phyloP scores from a whole-genome alignment of 345 rosid genomes.

The Syzygium grande region DNA sequence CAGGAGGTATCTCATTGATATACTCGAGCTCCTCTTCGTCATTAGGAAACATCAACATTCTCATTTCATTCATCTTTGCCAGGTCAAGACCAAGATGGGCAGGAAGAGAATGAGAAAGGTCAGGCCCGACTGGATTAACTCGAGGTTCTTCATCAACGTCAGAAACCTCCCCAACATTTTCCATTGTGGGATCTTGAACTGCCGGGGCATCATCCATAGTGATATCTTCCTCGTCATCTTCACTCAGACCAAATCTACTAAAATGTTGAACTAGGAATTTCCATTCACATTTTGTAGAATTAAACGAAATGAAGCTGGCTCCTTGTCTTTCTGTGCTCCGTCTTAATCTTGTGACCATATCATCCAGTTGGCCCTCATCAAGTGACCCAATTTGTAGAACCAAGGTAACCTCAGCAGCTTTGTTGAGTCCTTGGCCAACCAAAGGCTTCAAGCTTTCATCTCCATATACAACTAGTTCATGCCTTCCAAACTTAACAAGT shows the following conservation, averaged over 20 bases:
- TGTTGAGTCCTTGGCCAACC: slow-evolving; percentile 79
- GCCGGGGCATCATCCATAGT: slow-evolving; percentile 51
- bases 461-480: slow-evolving; percentile 70
- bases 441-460: slow-evolving; percentile 69
- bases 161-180: slow-evolving; percentile 31
- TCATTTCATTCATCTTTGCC: slow-evolving; percentile 78
- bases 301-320: slow-evolving; percentile 62
- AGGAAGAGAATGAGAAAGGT: slow-evolving; percentile 96
- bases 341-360: slow-evolving; percentile 38
- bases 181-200: slow-evolving; percentile 24
- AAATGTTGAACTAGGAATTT: slow-evolving; percentile 78
- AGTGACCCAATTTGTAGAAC: slow-evolving; percentile 19
- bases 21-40: slow-evolving; percentile 52
- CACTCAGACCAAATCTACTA: slow-evolving; percentile 90
- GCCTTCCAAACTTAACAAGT: slow-evolving; percentile 62
- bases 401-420: slow-evolving; percentile 84
- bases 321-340: slow-evolving; percentile 59
- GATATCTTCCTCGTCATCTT: slow-evolving; percentile 89
- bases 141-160: slow-evolving; percentile 36
- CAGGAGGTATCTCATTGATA: slow-evolving; percentile 21
- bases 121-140: slow-evolving; percentile 33
- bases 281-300: slow-evolving; percentile 56
- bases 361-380: slow-evolving; percentile 14
- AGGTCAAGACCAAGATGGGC: slow-evolving; percentile 94
- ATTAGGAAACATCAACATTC: slow-evolving; percentile 80